Percentiles rank a stretch among this genome's conserved stretches.
Evolutionary conservation across 306 rosid genomes (phyloP).

Genomic region (Quercus variabilis): DNA sequence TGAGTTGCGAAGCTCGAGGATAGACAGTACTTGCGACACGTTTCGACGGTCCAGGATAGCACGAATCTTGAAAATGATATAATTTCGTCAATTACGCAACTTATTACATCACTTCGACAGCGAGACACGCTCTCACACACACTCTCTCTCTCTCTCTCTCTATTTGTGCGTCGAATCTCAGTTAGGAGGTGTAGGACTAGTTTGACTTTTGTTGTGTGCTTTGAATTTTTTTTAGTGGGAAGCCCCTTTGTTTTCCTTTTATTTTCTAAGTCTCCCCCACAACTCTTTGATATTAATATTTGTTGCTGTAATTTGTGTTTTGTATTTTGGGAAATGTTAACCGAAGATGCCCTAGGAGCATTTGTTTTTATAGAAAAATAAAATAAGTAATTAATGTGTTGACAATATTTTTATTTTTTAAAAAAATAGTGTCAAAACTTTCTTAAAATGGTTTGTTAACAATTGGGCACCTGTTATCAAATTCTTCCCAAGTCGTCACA

Average conservation of each 20-base stretch:
- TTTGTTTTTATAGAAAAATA: too few species aligned
- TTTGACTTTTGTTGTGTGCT: slow-evolving; percentile 30
- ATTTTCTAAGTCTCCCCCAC: neutral
- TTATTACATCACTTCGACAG: slow-evolving; percentile 13
- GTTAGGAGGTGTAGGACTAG: slow-evolving; percentile 10
- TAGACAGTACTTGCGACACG: neutral
- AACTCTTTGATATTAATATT: too few species aligned
- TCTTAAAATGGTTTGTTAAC: too few species aligned
- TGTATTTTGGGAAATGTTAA: too few species aligned
- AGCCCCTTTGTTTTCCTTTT: neutral
- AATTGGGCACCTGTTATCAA: fast-evolving
- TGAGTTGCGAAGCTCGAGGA: slow-evolving; percentile 2
- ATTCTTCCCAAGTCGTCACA: fast-evolving
- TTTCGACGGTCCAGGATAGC: slow-evolving; percentile 11
- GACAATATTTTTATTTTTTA: fast-evolving
- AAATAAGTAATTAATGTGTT: too few species aligned
- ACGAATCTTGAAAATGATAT: slow-evolving; percentile 21
- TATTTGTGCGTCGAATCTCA: slow-evolving; percentile 23
- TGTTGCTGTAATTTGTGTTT: too few species aligned
- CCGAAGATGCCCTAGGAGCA: too few species aligned
- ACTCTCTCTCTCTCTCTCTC: too few species aligned
- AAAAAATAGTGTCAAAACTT: fast-evolving
- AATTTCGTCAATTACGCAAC: slow-evolving; percentile 6
- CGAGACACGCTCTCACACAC: neutral
- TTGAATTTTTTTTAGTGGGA: neutral